phyloP scores from a whole-genome alignment of 192 early-diverging fungal species.

The Coemansia sp. region DNA sequence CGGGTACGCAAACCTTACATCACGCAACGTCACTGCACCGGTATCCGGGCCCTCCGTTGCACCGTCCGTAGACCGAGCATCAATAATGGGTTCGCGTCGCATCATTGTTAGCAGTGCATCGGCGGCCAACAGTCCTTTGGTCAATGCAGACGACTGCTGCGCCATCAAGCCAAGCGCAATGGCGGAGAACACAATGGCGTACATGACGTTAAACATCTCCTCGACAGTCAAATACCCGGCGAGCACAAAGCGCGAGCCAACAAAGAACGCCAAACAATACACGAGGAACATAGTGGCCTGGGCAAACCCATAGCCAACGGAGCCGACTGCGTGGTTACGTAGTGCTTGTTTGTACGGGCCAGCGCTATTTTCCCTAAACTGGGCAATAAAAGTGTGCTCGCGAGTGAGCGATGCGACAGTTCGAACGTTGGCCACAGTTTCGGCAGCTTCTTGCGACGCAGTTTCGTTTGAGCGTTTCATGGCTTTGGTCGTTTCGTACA shows the following conservation, averaged over 20 bases:
- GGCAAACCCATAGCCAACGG: conserved; percentile 75
- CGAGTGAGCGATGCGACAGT: conserved; percentile 81
- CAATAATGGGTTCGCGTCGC: conserved; percentile 69
- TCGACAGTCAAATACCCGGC: conserved; percentile 47
- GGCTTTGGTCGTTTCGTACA: conserved; percentile 55
- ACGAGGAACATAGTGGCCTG: conserved; percentile 72
- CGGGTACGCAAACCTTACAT: conserved; percentile 65
- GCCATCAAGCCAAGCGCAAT: conserved; percentile 64
- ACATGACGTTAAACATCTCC: conserved; percentile 69
- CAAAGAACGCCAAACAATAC: conserved; percentile 73
- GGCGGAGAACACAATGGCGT: conserved; percentile 74
- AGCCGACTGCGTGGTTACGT: conserved; percentile 61
- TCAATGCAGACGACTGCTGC: conserved; percentile 70
- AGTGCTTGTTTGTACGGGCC: conserved; percentile 69
- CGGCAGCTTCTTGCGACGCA: conserved; percentile 78
- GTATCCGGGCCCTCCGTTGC: conserved; percentile 32
- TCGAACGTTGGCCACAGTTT: conserved; percentile 82
- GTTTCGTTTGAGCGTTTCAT: conserved; percentile 73
- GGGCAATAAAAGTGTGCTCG: conserved; percentile 66
- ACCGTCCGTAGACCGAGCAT: conserved; percentile 42
- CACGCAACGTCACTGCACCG: conserved; percentile 23
- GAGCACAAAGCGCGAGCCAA: conserved; percentile 66
- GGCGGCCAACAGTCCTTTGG: conserved; percentile 80
- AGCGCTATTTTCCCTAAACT: conserved; percentile 62
- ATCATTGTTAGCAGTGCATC: conserved; percentile 69